Conservation (phyloP, 768 basidiomycete genomes). For the Tulasnella sp. region DNA sequence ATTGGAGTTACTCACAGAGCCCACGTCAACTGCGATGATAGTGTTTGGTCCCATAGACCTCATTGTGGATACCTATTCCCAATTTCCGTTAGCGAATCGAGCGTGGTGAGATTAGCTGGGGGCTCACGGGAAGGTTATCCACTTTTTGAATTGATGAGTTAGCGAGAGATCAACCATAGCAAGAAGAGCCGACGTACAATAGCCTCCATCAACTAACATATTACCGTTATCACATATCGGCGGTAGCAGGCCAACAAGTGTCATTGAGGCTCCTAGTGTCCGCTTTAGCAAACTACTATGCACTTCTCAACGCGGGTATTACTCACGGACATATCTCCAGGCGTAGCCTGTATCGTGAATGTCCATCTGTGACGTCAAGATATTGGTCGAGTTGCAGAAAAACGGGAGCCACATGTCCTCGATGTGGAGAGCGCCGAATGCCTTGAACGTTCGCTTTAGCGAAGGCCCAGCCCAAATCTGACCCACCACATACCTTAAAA, state of each 20-base stretch:
- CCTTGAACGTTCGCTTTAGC: constrained; percentile 17
- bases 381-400: constrained; percentile 98
- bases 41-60: constrained; percentile 86
- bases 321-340: constrained; percentile 86
- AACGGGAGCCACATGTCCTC: constrained; percentile 99
- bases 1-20: constrained; percentile 58
- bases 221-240: constrained; percentile 94
- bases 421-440: constrained; percentile 47
- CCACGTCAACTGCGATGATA: constrained; percentile 94
- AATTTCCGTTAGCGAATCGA: not conserved
- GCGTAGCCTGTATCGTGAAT: constrained; percentile 99
- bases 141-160: constrained; percentile 51
- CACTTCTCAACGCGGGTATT: not conserved
- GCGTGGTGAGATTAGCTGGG: not conserved
- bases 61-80: constrained; percentile 81
- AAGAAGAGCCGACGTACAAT: constrained; percentile 57
- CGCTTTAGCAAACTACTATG: not conserved
- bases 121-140: constrained; percentile 81
- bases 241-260: constrained; percentile 90
- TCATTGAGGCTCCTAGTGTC: constrained; percentile 87
- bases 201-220: constrained; percentile 88
- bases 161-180: constrained; percentile 17
- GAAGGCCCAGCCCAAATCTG: not conserved
- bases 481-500: constrained; percentile 67
- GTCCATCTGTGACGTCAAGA: constrained; percentile 94